Conservation (phyloP, 257 asterid species). For the Ballota nigra region DNA sequence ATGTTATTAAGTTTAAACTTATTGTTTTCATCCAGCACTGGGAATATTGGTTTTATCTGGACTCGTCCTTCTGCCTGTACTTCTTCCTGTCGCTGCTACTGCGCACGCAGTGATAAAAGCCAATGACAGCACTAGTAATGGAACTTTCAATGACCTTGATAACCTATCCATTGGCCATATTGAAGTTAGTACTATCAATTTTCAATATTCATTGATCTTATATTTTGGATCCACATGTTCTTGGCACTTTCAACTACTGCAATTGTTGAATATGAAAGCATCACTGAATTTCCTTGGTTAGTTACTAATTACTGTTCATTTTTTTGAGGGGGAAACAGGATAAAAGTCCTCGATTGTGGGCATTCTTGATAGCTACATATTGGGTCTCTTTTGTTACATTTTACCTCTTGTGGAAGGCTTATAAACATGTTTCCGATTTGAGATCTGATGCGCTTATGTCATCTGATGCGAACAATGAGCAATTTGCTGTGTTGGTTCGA, state of each 20-base stretch:
- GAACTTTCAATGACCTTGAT: conserved; percentile 73
- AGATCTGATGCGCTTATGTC: conserved; percentile 85
- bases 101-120: conserved; percentile 29
- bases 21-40: conserved; percentile 48
- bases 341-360: conserved; percentile 68
- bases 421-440: conserved; percentile 56
- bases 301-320: background rate
- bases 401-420: conserved; percentile 79
- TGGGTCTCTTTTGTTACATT: conserved; percentile 72
- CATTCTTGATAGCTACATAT: conserved; percentile 50
- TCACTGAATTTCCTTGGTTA: background rate
- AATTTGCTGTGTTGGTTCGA: conserved; percentile 75
- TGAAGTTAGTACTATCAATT: conserved; percentile 40
- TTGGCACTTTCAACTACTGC: background rate
- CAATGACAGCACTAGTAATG: conserved; percentile 56
- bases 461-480: conserved; percentile 62
- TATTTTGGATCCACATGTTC: background rate
- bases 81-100: conserved; percentile 73
- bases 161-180: conserved; percentile 74
- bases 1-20: conserved; percentile 1
- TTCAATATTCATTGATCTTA: background rate
- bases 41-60: conserved; percentile 76
- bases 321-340: conserved; percentile 42
- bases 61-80: conserved; percentile 67
- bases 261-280: background rate